Evolutionary conservation across 2,329 filamentous ascomycete species (phyloP).

Genomic region (Calonectria leucothoes): DNA sequence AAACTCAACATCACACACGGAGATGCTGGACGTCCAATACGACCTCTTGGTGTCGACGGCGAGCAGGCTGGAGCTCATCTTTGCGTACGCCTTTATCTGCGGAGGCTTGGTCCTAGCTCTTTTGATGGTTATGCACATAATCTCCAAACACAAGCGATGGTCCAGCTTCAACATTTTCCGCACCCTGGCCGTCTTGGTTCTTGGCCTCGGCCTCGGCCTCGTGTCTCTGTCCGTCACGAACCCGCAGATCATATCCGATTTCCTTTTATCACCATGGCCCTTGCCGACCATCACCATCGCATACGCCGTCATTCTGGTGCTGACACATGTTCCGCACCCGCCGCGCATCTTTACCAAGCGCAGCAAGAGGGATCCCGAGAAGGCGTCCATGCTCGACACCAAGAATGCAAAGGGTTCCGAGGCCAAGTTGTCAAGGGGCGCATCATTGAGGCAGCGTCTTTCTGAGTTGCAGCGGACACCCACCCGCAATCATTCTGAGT

Average conservation of each 20-base stretch:
- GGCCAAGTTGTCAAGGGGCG: too few relatives aligned
- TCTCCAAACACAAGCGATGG: constrained; percentile 8
- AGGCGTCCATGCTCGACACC: too few relatives aligned
- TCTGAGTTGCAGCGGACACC: too few relatives aligned
- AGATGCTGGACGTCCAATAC: background rate
- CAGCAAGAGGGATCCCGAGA: background rate
- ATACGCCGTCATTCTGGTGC: constrained; percentile 25
- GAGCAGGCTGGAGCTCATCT: background rate
- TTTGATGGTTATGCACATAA: constrained; percentile 12
- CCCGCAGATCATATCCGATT: background rate
- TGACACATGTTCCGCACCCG: constrained; percentile 44
- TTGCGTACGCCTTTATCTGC: constrained; percentile 2
- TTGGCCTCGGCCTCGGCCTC: constrained; percentile 3
- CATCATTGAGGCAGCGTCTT: too few relatives aligned
- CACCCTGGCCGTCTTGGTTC: background rate
- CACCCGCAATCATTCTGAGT: too few relatives aligned
- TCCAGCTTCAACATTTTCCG: constrained; percentile 14
- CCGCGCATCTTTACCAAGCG: background rate
- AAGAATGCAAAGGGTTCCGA: too few relatives aligned
- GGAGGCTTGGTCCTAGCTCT: constrained; percentile 10
- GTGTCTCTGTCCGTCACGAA: background rate
- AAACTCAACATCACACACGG: background rate
- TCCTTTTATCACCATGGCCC: constrained; percentile 2
- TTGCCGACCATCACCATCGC: constrained; percentile 10
- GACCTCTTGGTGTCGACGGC: background rate